A percentile compares a stretch with the other conserved stretches of the same genome.
phyloP scores from a whole-genome alignment of 75 land plant genomes.

The Adiantum capillusveneris region DNA sequence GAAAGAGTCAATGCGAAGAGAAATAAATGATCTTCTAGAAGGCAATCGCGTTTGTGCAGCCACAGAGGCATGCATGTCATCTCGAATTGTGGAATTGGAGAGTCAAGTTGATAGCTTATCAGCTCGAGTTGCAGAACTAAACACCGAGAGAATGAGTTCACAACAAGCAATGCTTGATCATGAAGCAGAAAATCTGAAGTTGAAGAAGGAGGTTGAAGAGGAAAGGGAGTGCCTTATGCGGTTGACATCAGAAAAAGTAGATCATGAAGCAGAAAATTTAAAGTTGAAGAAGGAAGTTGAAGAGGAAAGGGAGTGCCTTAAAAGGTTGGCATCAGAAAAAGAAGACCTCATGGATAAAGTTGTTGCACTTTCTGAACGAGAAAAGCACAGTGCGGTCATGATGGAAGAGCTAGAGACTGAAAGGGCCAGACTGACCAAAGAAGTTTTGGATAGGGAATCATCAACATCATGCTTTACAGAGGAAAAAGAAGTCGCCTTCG shows the following conservation, averaged over 20 bases:
- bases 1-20: neutral
- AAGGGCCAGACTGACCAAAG: neutral
- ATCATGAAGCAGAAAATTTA: too few species aligned
- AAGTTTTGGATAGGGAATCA: neutral
- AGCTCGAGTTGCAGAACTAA: neutral
- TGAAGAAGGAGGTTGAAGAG: too few species aligned
- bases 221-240: neutral
- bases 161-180: neutral
- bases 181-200: neutral
- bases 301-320: neutral
- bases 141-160: neutral
- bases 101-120: neutral
- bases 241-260: neutral
- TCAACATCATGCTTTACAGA: neutral
- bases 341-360: neutral
- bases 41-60: neutral
- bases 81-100: neutral
- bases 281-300: too few species aligned
- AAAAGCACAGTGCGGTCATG: too few species aligned
- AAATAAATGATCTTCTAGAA: neutral
- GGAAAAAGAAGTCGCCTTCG: neutral
- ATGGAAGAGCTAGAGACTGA: conserved; percentile 1
- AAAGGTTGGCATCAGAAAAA: neutral
- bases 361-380: neutral
- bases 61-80: neutral